A percentile compares a stretch with the other conserved stretches of the same genome.
phyloP scores from a whole-genome alignment of 2,329 filamentous ascomycete genomes.

The Colletotrichum simmondsii region DNA sequence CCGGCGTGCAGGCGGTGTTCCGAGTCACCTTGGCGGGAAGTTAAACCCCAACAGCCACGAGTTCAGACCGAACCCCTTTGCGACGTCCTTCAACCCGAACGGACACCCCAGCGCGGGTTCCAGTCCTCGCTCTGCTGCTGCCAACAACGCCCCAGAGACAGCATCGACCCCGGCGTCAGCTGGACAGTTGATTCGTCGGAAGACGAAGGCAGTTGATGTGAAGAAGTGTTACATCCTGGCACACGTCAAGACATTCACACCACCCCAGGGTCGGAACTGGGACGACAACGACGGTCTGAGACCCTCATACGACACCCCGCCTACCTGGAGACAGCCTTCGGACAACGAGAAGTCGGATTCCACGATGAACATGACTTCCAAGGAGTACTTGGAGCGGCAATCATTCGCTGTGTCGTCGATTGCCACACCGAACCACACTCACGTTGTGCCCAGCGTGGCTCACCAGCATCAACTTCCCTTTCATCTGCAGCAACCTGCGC shows the following conservation, averaged over 20 bases:
- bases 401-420: conserved; percentile 66
- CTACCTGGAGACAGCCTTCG: conserved; percentile 81
- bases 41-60: conserved; percentile 77
- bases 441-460: conserved; percentile 74
- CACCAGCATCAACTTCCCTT: conserved; percentile 88
- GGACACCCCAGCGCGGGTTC: conserved; percentile 73
- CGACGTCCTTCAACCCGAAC: conserved; percentile 82
- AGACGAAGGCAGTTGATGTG: conserved; percentile 76
- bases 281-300: conserved; percentile 84
- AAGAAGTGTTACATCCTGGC: conserved; percentile 72
- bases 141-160: conserved; percentile 54
- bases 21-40: conserved; percentile 64
- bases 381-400: conserved; percentile 81
- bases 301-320: conserved; percentile 84
- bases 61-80: conserved; percentile 87
- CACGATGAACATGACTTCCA: conserved; percentile 75
- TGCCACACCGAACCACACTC: conserved; percentile 75
- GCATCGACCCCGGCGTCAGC: conserved; percentile 39
- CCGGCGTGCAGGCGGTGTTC: conserved; percentile 64
- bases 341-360: conserved; percentile 76
- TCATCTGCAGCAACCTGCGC: conserved; percentile 81
- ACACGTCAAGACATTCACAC: conserved; percentile 64
- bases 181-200: conserved; percentile 73
- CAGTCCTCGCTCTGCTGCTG: conserved; percentile 73
- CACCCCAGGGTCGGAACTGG: conserved; percentile 69